Percentiles rank a stretch among this genome's conserved stretches.
phyloP scores from a whole-genome alignment of 164 flowering plant species.

The Annona cherimola region DNA sequence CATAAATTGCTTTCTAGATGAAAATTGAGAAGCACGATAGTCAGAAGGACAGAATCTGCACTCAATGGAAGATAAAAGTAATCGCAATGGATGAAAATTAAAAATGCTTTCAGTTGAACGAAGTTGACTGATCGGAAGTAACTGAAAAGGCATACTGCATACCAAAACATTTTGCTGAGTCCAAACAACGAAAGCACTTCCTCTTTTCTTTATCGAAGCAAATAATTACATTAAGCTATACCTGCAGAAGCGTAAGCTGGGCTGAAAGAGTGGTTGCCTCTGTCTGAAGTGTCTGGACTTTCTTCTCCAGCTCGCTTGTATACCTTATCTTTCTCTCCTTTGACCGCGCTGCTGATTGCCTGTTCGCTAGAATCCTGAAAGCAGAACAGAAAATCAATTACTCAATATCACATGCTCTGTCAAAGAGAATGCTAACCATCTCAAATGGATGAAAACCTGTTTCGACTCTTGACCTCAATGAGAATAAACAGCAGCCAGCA shows the following conservation, averaged over 20 bases:
- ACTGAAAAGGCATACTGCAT: background rate
- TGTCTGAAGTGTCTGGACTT: slow-evolving; percentile 22
- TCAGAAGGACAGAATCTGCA: background rate
- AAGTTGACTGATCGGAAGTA: background rate
- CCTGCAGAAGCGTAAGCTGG: slow-evolving; percentile 72
- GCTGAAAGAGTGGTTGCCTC: slow-evolving; percentile 26
- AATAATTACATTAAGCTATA: slow-evolving; percentile 14
- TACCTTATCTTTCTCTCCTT: slow-evolving; percentile 85
- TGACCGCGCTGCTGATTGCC: slow-evolving; percentile 94
- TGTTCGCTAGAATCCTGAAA: slow-evolving; percentile 84
- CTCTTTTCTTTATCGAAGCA: background rate
- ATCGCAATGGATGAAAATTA: background rate
- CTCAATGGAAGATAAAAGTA: background rate
- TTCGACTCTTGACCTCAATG: background rate
- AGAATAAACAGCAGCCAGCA: background rate
- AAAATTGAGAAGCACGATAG: background rate
- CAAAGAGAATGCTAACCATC: background rate
- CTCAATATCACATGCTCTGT: no score
- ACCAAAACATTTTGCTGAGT: background rate
- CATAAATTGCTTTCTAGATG: background rate
- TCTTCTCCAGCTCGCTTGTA: slow-evolving; percentile 31
- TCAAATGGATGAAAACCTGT: background rate
- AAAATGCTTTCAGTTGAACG: background rate
- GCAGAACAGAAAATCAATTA: background rate
- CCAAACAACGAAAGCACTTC: background rate